A percentile compares a stretch with the other conserved stretches of the same genome.
Evolutionary conservation across 2,329 filamentous ascomycete genomes (phyloP).

Genomic region (Arthrinium phaeospermum): DNA sequence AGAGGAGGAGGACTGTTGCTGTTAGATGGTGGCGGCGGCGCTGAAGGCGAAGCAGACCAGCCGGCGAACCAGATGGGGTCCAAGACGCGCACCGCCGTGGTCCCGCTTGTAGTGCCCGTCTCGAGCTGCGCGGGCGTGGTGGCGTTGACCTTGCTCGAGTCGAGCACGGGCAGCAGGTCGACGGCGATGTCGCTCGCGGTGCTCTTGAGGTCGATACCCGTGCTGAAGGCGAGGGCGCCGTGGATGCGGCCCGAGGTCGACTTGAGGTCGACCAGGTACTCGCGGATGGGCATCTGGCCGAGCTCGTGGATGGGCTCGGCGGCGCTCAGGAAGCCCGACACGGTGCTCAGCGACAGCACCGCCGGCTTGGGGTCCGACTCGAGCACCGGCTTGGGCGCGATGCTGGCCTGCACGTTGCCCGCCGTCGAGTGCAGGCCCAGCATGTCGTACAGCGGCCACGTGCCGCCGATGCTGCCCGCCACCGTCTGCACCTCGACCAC

Average conservation of each 20-base stretch:
- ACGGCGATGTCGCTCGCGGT: slow-evolving; percentile 49
- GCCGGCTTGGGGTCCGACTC: slow-evolving; percentile 44
- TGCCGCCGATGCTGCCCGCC: slow-evolving; percentile 51
- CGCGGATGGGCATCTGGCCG: slow-evolving; percentile 47
- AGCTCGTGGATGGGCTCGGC: slow-evolving; percentile 45
- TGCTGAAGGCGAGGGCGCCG: slow-evolving; percentile 47
- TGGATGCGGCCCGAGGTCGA: slow-evolving; percentile 52
- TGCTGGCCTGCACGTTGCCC: slow-evolving; percentile 47
- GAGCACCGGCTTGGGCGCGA: slow-evolving; percentile 48
- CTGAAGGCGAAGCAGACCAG: slow-evolving; percentile 23
- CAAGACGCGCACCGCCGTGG: slow-evolving; percentile 44
- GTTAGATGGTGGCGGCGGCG: slow-evolving; percentile 18
- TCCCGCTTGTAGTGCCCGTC: slow-evolving; percentile 53
- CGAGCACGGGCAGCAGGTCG: slow-evolving; percentile 51
- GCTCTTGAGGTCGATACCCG: slow-evolving; percentile 42
- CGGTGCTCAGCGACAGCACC: slow-evolving; percentile 45
- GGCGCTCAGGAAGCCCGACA: slow-evolving; percentile 51
- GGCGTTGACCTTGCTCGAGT: slow-evolving; percentile 30
- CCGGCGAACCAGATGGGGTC: slow-evolving; percentile 50
- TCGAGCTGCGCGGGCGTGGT: slow-evolving; percentile 38
- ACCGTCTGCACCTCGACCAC: slow-evolving; percentile 49
- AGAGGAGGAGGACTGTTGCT: slow-evolving; percentile 5
- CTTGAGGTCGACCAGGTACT: slow-evolving; percentile 52
- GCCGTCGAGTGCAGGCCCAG: slow-evolving; percentile 52
- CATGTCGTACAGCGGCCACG: slow-evolving; percentile 57